phyloP scores from a whole-genome alignment of 2,329 filamentous ascomycete species.

The Immersiporthe knoxdaviesiana region DNA sequence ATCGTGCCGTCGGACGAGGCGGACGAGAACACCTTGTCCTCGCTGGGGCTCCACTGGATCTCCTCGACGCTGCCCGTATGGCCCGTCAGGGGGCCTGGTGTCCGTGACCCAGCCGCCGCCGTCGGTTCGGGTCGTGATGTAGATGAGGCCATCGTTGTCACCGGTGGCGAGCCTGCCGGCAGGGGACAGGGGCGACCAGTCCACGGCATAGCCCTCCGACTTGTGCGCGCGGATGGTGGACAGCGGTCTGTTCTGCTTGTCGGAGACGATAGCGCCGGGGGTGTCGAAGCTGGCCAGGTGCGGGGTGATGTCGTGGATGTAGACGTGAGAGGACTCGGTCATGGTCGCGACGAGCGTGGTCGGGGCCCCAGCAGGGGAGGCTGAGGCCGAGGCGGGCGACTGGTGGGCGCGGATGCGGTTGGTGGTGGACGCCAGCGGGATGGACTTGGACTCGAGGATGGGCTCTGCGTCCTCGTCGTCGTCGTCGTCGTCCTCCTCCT shows the following conservation, averaged over 20 bases:
- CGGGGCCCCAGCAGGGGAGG: constrained; percentile 71
- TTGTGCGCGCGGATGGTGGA: constrained; percentile 90
- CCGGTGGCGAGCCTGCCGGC: constrained; percentile 88
- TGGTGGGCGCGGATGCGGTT: constrained; percentile 93
- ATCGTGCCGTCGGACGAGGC: constrained; percentile 93
- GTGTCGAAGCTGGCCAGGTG: constrained; percentile 89
- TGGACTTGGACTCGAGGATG: constrained; percentile 89
- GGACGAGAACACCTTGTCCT: constrained; percentile 92
- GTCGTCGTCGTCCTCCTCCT: constrained; percentile 72
- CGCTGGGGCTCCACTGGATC: constrained; percentile 93
- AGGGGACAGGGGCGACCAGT: constrained; percentile 86
- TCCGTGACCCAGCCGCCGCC: constrained; percentile 91
- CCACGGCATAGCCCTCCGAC: constrained; percentile 91
- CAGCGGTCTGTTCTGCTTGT: constrained; percentile 85
- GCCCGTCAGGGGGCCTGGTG: constrained; percentile 77
- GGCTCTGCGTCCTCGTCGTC: constrained; percentile 82
- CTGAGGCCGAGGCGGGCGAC: constrained; percentile 70
- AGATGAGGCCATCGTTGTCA: constrained; percentile 89
- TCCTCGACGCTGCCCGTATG: constrained; percentile 90
- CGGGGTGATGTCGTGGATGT: constrained; percentile 92
- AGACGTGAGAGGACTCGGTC: constrained; percentile 85
- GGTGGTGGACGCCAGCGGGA: constrained; percentile 83
- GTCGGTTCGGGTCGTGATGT: constrained; percentile 81
- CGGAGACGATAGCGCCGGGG: constrained; percentile 78
- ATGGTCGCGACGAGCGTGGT: constrained; percentile 88